Conservation (phyloP, 176 grass and related monocot genomes). For the Cocos nucifera region DNA sequence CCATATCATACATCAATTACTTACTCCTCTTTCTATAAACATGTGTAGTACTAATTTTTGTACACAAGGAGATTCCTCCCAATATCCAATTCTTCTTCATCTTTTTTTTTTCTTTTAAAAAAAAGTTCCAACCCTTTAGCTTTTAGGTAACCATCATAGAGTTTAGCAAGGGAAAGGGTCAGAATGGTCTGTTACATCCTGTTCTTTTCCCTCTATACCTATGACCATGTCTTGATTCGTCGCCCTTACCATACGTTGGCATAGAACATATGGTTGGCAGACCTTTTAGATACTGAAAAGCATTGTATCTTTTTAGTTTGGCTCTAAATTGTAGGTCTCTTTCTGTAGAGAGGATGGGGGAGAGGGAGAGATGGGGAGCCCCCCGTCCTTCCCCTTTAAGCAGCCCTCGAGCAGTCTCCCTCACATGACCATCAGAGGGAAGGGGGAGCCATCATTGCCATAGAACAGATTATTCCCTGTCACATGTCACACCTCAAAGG, state of each 20-base stretch:
- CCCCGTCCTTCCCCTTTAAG: not conserved
- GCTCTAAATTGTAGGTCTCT: slow-evolving; percentile 40
- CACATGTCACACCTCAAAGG: slow-evolving; percentile 37
- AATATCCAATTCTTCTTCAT: too few species aligned
- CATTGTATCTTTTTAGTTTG: slow-evolving; percentile 55
- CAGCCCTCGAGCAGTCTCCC: slow-evolving; percentile 13
- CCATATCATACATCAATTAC: too few species aligned
- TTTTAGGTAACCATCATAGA: too few species aligned
- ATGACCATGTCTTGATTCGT: slow-evolving; percentile 11
- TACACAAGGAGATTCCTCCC: too few species aligned
- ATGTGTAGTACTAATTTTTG: too few species aligned
- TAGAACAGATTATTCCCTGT: slow-evolving; percentile 68
- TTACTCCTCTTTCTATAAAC: too few species aligned
- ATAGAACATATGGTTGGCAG: slow-evolving; percentile 3
- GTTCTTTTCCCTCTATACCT: too few species aligned
- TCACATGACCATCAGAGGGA: slow-evolving; percentile 25
- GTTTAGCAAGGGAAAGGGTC: too few species aligned
- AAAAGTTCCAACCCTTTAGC: too few species aligned
- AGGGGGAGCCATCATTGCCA: slow-evolving; percentile 54
- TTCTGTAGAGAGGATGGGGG: slow-evolving; percentile 11
- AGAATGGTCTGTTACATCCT: slow-evolving; percentile 4
- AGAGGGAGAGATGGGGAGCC: not conserved
- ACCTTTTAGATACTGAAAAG: slow-evolving; percentile 49
- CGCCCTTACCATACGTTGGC: slow-evolving; percentile 11
- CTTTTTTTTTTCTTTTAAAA: too few species aligned